A percentile compares a stretch with the other conserved stretches of the same genome.
phyloP scores from a whole-genome alignment of 202 grass and related monocot species.

The Zizania palustris region DNA sequence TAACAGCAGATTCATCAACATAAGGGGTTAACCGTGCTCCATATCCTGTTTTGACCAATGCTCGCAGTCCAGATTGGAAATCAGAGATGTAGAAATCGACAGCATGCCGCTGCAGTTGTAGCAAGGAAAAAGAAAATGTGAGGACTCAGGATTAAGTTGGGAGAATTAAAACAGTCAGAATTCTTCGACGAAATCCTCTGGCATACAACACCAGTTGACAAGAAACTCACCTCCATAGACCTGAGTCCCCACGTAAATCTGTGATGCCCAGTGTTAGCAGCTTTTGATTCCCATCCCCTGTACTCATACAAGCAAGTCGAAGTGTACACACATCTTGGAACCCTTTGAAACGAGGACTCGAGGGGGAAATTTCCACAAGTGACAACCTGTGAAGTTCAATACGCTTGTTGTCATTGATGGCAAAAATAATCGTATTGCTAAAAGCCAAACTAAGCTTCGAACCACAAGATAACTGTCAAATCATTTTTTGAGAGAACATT shows the following conservation, averaged over 20 bases:
- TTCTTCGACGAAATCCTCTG: constrained; percentile 25
- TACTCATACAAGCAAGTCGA: constrained; percentile 76
- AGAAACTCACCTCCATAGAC: constrained; percentile 62
- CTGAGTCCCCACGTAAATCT: constrained; percentile 68
- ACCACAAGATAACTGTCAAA: constrained; percentile 20
- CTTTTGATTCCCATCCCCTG: constrained; percentile 63
- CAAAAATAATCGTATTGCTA: constrained; percentile 1
- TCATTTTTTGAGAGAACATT: neutral
- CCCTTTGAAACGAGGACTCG: constrained; percentile 69
- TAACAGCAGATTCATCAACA: constrained; percentile 68
- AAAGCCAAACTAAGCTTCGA: neutral
- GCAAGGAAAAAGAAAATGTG: constrained; percentile 35
- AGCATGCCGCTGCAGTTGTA: constrained; percentile 54
- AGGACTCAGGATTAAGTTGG: constrained; percentile 2
- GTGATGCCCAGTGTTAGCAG: constrained; percentile 51
- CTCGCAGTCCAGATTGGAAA: constrained; percentile 72
- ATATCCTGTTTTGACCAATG: constrained; percentile 63
- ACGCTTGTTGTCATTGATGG: neutral
- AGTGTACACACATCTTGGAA: constrained; percentile 83
- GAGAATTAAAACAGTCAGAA: constrained; percentile 3
- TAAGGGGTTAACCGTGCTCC: constrained; percentile 57
- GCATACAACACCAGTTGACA: constrained; percentile 14
- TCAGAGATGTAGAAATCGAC: constrained; percentile 92
- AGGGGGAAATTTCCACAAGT: constrained; percentile 82
- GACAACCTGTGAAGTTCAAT: constrained; percentile 60